Conservation (phyloP, 305 asterid genomes). For the Solanum chacoense region DNA sequence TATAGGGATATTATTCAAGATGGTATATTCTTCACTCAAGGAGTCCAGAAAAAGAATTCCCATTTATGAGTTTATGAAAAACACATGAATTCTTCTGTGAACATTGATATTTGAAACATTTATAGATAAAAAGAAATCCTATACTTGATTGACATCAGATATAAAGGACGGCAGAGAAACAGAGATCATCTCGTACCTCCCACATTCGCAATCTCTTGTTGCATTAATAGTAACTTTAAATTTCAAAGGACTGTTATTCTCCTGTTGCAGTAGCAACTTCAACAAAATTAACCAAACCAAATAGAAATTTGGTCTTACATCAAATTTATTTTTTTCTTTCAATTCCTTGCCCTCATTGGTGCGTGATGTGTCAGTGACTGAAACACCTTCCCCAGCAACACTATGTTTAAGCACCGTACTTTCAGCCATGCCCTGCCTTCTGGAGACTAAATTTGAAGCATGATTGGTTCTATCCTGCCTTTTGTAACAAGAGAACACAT, state of each 20-base stretch:
- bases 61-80: not conserved
- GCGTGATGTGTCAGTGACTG: not conserved
- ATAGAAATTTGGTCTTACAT: constrained; percentile 23
- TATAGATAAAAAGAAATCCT: not conserved
- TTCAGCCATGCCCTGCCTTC: not conserved
- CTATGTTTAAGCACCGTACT: not conserved
- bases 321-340: not conserved
- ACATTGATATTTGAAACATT: not conserved
- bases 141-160: not conserved
- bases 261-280: constrained; percentile 38
- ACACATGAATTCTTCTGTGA: not conserved
- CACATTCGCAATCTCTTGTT: constrained; percentile 38
- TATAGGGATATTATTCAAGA: not conserved
- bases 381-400: not conserved
- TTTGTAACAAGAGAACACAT: constrained; percentile 34
- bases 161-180: constrained; percentile 34
- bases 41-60: not conserved
- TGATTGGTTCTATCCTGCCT: constrained; percentile 7
- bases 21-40: not conserved
- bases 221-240: constrained; percentile 38
- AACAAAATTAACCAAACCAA: constrained; percentile 49
- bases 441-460: not conserved
- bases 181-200: constrained; percentile 48
- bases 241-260: constrained; percentile 45
- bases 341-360: not conserved